Evolutionary conservation across 768 basidiomycete species (phyloP).

Genomic region (Tricholoma sp.): DNA sequence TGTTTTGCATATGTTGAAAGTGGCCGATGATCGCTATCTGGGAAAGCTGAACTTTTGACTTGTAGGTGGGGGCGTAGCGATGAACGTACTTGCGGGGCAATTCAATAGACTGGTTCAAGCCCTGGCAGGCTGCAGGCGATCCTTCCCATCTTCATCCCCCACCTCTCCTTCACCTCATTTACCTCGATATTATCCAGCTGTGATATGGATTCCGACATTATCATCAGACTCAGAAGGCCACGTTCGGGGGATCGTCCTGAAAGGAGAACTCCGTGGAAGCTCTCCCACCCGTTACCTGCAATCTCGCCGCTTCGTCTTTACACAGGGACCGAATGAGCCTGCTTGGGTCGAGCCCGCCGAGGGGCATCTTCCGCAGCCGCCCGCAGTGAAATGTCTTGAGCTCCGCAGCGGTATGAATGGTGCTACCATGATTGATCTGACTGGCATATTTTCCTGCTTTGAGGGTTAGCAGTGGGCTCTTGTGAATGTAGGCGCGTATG

Average conservation of each 20-base stretch:
- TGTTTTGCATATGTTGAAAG: too few relatives aligned
- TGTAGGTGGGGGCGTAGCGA: too few relatives aligned
- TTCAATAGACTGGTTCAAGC: too few relatives aligned
- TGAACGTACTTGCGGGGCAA: too few relatives aligned
- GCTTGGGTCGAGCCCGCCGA: slow-evolving; percentile 88
- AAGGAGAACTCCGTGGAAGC: slow-evolving; percentile 71
- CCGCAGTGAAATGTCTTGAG: slow-evolving; percentile 94
- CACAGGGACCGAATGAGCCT: slow-evolving; percentile 95
- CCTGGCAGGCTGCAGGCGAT: too few relatives aligned
- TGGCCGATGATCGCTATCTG: too few relatives aligned
- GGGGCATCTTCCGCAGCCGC: slow-evolving; percentile 90
- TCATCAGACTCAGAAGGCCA: slow-evolving; percentile 79
- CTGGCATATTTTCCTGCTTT: slow-evolving; percentile 13
- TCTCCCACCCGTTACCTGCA: slow-evolving; percentile 63
- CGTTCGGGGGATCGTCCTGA: slow-evolving; percentile 79
- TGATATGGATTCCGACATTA: slow-evolving; percentile 77
- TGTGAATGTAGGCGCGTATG: slow-evolving; percentile 51
- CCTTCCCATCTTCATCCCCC: slow-evolving; percentile 28
- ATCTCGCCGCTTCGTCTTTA: slow-evolving; percentile 77
- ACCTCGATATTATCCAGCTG: slow-evolving; percentile 61
- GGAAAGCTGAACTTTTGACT: too few relatives aligned
- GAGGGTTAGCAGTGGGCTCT: slow-evolving; percentile 1
- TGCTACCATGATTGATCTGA: slow-evolving; percentile 15
- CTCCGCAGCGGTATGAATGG: slow-evolving; percentile 55
- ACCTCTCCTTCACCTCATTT: slow-evolving; percentile 26